These are phyloP conservation scores for Diplodia sapinea DNA, from an alignment of 2,329 filamentous ascomycete species.

Conservation along the genomic window DNA sequence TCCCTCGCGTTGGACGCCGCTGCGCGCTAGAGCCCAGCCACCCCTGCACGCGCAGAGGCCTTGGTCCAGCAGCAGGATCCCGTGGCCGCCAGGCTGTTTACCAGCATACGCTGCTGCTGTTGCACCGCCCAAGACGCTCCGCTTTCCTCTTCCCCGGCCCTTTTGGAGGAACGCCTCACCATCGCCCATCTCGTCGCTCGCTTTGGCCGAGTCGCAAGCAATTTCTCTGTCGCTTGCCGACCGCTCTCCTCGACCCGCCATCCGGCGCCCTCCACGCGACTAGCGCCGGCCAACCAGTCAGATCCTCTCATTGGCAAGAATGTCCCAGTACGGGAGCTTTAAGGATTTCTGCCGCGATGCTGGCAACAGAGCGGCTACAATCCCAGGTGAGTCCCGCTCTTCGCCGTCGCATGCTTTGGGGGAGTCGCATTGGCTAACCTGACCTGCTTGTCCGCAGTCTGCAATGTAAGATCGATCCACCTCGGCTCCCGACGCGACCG, in stretches of 20 bases:
- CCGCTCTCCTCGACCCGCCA: constrained; percentile 10
- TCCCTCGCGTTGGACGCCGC: constrained; percentile 27
- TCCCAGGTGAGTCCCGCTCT: constrained; percentile 47
- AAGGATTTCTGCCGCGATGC: constrained; percentile 58
- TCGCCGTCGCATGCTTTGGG: constrained; percentile 32
- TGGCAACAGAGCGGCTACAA: constrained; percentile 49
- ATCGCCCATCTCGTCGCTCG: constrained; percentile 19
- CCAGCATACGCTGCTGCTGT: constrained; percentile 21
- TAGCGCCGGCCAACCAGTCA: constrained; percentile 23
- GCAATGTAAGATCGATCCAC: constrained; percentile 51
- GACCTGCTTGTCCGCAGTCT: constrained; percentile 44
- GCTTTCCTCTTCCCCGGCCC: constrained; percentile 20
- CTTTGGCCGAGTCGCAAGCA: constrained; percentile 25
- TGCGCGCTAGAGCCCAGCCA: constrained; percentile 27
- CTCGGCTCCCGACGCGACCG: constrained; percentile 21
- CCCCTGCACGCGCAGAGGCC: constrained; percentile 26
- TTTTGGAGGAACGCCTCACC: constrained; percentile 9
- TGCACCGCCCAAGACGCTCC: constrained; percentile 21
- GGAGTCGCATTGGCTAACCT: constrained; percentile 33
- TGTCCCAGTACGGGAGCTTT: constrained; percentile 47
- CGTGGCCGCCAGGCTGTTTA: constrained; percentile 28
- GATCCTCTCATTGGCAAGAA: constrained; percentile 34
- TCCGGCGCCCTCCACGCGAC: constrained; percentile 13
- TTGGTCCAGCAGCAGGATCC: constrained; percentile 28
- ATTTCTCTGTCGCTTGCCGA: not conserved